Conservation (phyloP, 305 asterid species). For the Solanum hybrid region DNA sequence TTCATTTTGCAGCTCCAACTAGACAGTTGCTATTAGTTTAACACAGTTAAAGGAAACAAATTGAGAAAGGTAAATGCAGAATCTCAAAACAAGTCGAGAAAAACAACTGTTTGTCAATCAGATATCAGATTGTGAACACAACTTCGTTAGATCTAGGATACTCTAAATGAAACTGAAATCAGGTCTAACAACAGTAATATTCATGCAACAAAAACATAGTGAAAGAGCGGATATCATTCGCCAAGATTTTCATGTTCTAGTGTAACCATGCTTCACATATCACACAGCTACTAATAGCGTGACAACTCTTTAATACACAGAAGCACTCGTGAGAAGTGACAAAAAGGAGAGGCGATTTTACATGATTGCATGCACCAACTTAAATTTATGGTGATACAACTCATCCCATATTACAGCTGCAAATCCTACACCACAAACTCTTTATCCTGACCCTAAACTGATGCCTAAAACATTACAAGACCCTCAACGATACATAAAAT, state of each 20-base stretch:
- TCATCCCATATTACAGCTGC: not conserved
- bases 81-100: too few relatives aligned
- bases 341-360: not conserved
- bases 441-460: not conserved
- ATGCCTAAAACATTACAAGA: not conserved
- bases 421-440: not conserved
- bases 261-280: not conserved
- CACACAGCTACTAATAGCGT: not conserved
- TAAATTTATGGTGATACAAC: not conserved
- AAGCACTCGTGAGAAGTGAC: not conserved
- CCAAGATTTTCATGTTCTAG: not conserved
- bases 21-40: not conserved
- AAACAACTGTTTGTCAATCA: not conserved
- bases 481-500: not conserved
- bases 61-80: not conserved
- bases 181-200: not conserved
- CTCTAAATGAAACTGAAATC: not conserved
- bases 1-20: not conserved
- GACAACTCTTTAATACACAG: not conserved
- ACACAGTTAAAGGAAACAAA: not conserved
- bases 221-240: not conserved
- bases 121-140: not conserved
- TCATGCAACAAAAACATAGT: not conserved
- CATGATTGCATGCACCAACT: conserved; percentile 1
- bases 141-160: not conserved